phyloP scores from a whole-genome alignment of 1,284 basidiomycete genomes.

The Ceratobasidium sp. region DNA sequence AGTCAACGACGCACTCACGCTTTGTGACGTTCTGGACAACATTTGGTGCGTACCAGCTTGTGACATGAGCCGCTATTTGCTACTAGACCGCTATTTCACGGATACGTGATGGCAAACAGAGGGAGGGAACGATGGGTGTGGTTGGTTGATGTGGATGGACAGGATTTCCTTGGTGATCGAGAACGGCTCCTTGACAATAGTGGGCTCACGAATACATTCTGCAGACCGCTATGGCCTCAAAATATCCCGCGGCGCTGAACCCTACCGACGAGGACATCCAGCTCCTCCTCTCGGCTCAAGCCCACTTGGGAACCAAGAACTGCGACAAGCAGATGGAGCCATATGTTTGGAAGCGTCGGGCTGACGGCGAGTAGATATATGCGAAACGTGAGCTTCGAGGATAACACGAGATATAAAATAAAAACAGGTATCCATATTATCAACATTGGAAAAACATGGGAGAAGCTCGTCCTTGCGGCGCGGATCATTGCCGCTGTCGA shows the following conservation, averaged over 20 bases:
- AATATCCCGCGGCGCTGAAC: constrained; percentile 91
- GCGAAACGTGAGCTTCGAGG: background rate
- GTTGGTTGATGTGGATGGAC: constrained; percentile 23
- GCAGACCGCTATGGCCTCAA: constrained; percentile 67
- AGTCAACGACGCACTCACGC: constrained; percentile 39
- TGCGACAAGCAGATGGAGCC: constrained; percentile 98
- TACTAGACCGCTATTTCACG: too few species aligned
- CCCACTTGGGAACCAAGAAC: constrained; percentile 98
- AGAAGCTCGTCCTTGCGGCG: constrained; percentile 96
- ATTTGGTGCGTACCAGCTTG: constrained; percentile 3
- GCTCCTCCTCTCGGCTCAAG: constrained; percentile 93
- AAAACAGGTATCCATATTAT: constrained; percentile 90
- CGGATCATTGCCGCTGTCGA: constrained; percentile 95
- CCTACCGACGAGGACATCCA: constrained; percentile 98
- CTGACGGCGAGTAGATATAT: constrained; percentile 76
- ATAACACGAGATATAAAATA: background rate
- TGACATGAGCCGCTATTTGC: too few species aligned
- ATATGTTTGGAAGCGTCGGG: constrained; percentile 97
- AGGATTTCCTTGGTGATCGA: constrained; percentile 2
- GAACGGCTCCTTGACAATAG: background rate
- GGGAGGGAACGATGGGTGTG: constrained; percentile 7
- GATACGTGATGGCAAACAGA: background rate
- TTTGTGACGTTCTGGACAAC: constrained; percentile 28
- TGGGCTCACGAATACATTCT: constrained; percentile 1
- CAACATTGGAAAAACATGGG: constrained; percentile 99